Evolutionary conservation across 345 rosid genomes (phyloP), one percentile per base, ranked within the genome.

Genomic region (Bretschneidera sinensis): DNA sequence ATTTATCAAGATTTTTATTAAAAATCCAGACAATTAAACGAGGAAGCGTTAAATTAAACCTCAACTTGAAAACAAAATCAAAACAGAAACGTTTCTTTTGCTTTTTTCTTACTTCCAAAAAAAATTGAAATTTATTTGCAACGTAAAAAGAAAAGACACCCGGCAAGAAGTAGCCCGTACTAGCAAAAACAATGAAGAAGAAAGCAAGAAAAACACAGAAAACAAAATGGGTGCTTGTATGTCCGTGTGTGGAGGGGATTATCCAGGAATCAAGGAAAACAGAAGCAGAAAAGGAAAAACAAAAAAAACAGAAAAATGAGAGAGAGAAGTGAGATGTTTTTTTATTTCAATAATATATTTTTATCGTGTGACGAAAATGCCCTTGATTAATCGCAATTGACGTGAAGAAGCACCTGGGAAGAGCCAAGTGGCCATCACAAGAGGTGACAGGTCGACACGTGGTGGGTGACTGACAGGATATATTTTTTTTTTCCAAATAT

Each of bases 341-440:
- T 17, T 6, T 13, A 24, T 20, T 24, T 34, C 5, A 15, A n/a
- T 21, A 2, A 24, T 8, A 10, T 52, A 28, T 59, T 54, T 62
- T 54, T 62, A 14, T 33, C n/a, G 28, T 31, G 60, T n/a, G 81
- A 74, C 79, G 72, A 74, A 70, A 77, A 62, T 52, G 20, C 66
- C 73, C 66, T 72, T 66, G 45, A 51, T 1, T 5, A 18, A 24
- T 39, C 6, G 45, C 45, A 7, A 39, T 39, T 14, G 64, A 51
- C 47, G 25, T 25, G 21, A 19, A 43, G 63, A 59, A 60, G 58
- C 18, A 35, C 33, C 69, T 61, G 71, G 68, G 78, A 64, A 64
- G 56, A 63, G 77, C 82, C 88, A 91, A 68, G 96, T 88, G 96
- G 86, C 83, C 75, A 81, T 51, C 79, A 70, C 55, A 78, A 61